Base-by-base conservation (phyloP, 805 yeast genomes). In the Wickerhamiella domercqiae region DNA sequence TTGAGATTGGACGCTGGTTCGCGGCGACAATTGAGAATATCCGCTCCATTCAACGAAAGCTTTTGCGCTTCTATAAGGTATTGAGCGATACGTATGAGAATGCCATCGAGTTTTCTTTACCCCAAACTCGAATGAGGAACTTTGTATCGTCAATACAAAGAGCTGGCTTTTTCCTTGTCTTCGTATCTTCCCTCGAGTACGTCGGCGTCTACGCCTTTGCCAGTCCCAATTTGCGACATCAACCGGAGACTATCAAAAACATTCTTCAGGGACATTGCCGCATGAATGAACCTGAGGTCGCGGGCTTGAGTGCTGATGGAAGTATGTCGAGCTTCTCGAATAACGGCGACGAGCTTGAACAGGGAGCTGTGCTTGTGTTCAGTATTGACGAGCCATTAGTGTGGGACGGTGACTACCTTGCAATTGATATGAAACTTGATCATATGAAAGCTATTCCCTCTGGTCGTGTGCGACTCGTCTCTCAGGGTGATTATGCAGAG, bases 331-430 rank as follows among this genome's bases (percentile, higher is more conserved):
- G n/a, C n/a, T n/a, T n/a, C n/a, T 30, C 33, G 21, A 7, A 20
- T 7, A 7, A 20, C 21, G 21, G 19, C 13, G 7, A 16, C 19
- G 18, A 7, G n/a, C 9, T 7, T 7, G 33, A 21, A 6, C 16
- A 20, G 5, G 21, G 33, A 7, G 20, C 16, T 5, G 7, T 30
- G 29, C 14, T 84, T 20, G 77, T 82, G 13, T 57, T 86, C 3
- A 75, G 81, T 48, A 84, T 94, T 0, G 67, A 76, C 2, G 81
- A 81, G 49, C 93, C 95, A 0, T 68, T 86, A 57, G 72, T 80
- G 35, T 87, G 97, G 97, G 84, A 79, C 43, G 96, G 96, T 3
- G 67, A 71, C 14, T 74, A 78, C 44, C 66, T 75, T 28, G 68
- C 73, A 31, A 54, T 80, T 9, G 52, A 55, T 3, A 62, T 71